These are phyloP conservation scores for Quillaja saponaria DNA, from an alignment of 306 rosid species.

Conservation along the genomic window DNA sequence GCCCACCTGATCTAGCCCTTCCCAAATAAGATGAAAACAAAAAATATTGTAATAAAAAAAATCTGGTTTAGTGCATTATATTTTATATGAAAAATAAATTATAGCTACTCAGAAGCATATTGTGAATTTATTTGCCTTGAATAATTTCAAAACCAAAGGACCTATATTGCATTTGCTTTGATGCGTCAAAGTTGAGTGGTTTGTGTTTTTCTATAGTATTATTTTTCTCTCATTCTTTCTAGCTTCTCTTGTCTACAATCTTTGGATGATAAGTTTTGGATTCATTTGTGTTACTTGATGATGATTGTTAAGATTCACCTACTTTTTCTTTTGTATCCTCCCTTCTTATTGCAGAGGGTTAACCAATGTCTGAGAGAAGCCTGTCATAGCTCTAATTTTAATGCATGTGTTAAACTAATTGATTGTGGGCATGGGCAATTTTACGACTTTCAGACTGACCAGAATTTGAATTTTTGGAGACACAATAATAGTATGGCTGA, in stretches of 20 bases:
- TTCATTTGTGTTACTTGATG: constrained; percentile 15
- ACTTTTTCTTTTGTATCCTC: constrained; percentile 31
- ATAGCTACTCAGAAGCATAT: not conserved
- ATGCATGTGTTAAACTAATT: constrained; percentile 37
- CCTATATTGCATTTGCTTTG: constrained; percentile 4
- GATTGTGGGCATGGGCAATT: constrained; percentile 64
- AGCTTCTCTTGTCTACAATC: not conserved
- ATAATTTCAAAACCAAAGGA: no score
- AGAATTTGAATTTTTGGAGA: constrained; percentile 2
- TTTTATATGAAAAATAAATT: not conserved
- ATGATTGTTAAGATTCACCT: not conserved
- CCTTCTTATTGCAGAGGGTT: constrained; percentile 59
- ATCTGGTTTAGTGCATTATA: not conserved
- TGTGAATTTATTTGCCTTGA: not conserved
- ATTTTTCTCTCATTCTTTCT: not conserved
- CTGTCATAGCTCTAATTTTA: constrained; percentile 24
- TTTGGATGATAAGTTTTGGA: not conserved
- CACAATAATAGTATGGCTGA: constrained; percentile 5
- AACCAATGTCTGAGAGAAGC: constrained; percentile 73
- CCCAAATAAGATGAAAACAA: not conserved
- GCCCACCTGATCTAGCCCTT: not conserved
- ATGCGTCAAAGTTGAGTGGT: constrained; percentile 10
- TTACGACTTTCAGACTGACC: not conserved
- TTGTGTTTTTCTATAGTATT: not conserved
- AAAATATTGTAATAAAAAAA: not conserved